Evolutionary conservation across 805 yeast genomes (phyloP).

Genomic region (Clavispora vitiphila): DNA sequence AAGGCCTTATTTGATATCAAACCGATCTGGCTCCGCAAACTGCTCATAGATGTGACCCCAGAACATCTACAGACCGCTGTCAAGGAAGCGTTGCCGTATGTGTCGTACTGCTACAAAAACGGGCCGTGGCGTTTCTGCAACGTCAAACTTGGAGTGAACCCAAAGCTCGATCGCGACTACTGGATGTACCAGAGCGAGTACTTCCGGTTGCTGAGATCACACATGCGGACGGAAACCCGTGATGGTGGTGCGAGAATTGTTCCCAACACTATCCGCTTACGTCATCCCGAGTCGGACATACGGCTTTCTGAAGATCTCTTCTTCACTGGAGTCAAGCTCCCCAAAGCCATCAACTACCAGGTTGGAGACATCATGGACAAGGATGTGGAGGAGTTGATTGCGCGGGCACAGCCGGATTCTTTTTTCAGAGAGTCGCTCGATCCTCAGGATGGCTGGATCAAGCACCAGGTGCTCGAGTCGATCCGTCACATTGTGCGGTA

Average conservation of each 20-base stretch:
- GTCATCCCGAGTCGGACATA: conserved; percentile 12
- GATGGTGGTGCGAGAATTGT: conserved; percentile 17
- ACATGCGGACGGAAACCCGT: not conserved
- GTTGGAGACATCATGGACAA: conserved; percentile 73
- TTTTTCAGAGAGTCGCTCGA: conserved; percentile 34
- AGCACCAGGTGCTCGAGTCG: conserved; percentile 53
- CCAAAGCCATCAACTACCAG: conserved; percentile 68
- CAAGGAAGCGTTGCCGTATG: conserved; percentile 77
- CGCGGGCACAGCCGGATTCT: conserved; percentile 23
- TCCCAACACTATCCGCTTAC: conserved; percentile 22
- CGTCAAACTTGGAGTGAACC: conserved; percentile 75
- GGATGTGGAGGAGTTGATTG: conserved; percentile 45
- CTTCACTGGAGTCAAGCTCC: conserved; percentile 69
- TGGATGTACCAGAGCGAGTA: conserved; percentile 80
- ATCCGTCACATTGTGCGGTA: conserved; percentile 68
- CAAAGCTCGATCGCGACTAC: conserved; percentile 48
- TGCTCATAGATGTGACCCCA: conserved; percentile 54
- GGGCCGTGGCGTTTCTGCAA: conserved; percentile 96
- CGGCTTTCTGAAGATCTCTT: conserved; percentile 37
- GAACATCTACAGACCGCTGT: conserved; percentile 40
- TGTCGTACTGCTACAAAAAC: conserved; percentile 72
- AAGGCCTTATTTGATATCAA: conserved; percentile 54
- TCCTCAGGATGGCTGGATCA: conserved; percentile 78
- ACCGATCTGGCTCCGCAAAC: conserved; percentile 85
- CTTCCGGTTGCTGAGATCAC: conserved; percentile 50